Evolutionary conservation across 805 yeast genomes (phyloP).

Genomic region (Yueomyces sinensis): DNA sequence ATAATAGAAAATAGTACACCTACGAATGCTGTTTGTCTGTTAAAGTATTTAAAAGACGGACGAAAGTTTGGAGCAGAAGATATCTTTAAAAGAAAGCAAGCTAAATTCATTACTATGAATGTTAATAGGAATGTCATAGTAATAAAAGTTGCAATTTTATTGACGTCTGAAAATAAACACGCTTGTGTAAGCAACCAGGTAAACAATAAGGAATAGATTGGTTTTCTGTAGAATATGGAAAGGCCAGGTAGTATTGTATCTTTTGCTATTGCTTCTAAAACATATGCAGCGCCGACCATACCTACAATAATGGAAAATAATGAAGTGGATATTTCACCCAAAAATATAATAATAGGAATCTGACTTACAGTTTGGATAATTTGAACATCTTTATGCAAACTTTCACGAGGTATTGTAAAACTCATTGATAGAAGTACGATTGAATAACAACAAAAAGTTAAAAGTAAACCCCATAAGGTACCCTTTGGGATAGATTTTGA

Average conservation of each 20-base stretch:
- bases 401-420: constrained; percentile 61
- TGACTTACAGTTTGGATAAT: constrained; percentile 73
- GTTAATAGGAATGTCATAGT: constrained; percentile 98
- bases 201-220: constrained; percentile 49
- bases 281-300: constrained; percentile 86
- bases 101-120: constrained; percentile 83
- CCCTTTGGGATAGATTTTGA: constrained; percentile 87
- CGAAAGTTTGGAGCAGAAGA: constrained; percentile 98
- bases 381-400: constrained; percentile 68
- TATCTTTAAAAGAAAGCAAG: constrained; percentile 76
- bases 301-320: constrained; percentile 92
- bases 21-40: constrained; percentile 61
- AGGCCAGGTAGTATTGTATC: constrained; percentile 83
- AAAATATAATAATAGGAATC: constrained; percentile 50
- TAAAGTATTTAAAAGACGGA: constrained; percentile 86
- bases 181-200: constrained; percentile 79
- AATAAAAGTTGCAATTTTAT: constrained; percentile 86
- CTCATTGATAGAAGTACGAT: constrained; percentile 78
- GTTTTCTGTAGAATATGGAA: constrained; percentile 47
- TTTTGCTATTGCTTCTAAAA: constrained; percentile 80
- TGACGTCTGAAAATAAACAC: constrained; percentile 80
- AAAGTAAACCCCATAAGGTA: constrained; percentile 69
- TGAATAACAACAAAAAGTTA: constrained; percentile 67
- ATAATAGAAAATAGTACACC: constrained; percentile 60
- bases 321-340: constrained; percentile 90